These are phyloP conservation scores for Globomyces pollinis-pini DNA, from an alignment of 192 early-diverging fungal genomes.

Conservation along the genomic window DNA sequence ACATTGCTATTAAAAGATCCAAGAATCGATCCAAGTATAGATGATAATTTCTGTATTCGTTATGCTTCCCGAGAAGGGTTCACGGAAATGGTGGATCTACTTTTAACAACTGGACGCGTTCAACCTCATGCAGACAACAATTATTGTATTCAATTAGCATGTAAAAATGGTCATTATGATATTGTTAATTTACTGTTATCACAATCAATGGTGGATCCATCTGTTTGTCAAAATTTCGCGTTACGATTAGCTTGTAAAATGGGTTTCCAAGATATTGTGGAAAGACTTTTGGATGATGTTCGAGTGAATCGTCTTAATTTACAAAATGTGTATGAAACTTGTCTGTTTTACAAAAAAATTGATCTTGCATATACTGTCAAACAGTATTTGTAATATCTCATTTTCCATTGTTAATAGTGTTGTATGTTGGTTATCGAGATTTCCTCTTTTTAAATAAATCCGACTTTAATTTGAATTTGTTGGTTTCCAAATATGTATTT, in stretches of 20 bases:
- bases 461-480: no score
- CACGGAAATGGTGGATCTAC: background rate
- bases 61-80: background rate
- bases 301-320: no score
- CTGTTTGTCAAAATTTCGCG: background rate
- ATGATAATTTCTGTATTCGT: background rate
- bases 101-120: background rate
- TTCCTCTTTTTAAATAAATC: no score
- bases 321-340: no score
- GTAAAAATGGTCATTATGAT: background rate
- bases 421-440: no score
- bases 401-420: no score
- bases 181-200: background rate
- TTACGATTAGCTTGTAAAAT: conserved; percentile 1
- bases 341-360: no score
- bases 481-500: no score
- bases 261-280: no score
- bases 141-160: conserved; percentile 1
- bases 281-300: no score
- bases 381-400: no score
- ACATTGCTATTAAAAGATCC: conserved; percentile 6
- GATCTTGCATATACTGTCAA: no score
- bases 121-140: background rate
- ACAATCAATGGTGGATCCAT: background rate
- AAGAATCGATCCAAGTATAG: background rate